Evolutionary conservation across 2,329 filamentous ascomycete genomes (phyloP).

Genomic region (Penicillium decumbens): DNA sequence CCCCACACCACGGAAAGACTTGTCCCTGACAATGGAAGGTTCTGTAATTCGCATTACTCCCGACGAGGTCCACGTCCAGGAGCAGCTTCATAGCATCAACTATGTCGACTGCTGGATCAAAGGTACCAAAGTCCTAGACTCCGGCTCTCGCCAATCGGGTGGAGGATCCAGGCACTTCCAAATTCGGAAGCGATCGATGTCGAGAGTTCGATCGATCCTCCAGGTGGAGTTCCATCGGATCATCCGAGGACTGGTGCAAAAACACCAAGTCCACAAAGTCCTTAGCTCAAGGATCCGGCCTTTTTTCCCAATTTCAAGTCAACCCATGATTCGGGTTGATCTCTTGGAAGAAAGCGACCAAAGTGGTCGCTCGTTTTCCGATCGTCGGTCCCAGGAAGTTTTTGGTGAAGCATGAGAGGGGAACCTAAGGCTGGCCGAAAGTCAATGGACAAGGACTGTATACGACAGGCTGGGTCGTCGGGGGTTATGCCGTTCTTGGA

Average conservation of each 20-base stretch:
- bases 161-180: conserved; percentile 5
- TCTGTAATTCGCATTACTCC: conserved; percentile 23
- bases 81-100: conserved; percentile 7
- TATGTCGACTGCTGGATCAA: conserved; percentile 18
- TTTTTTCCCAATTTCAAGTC: not conserved
- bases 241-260: conserved; percentile 12
- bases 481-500: not conserved
- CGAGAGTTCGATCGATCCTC: conserved; percentile 14
- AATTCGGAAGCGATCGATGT: conserved; percentile 14
- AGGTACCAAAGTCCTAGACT: conserved; percentile 6
- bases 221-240: conserved; percentile 16
- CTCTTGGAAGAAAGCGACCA: conserved; percentile 3
- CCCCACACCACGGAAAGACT: not conserved
- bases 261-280: conserved; percentile 11
- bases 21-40: conserved; percentile 8
- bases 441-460: not conserved
- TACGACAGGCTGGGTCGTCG: not conserved
- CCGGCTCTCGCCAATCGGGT: conserved; percentile 3
- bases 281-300: conserved; percentile 4
- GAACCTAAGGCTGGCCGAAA: not conserved
- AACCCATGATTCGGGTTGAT: not conserved
- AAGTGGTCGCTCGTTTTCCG: not conserved
- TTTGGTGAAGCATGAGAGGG: not conserved
- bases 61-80: conserved; percentile 21
- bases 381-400: not conserved